Evolutionary conservation across 257 asterid genomes (phyloP).

Genomic region (Phtheirospermum japonicum): DNA sequence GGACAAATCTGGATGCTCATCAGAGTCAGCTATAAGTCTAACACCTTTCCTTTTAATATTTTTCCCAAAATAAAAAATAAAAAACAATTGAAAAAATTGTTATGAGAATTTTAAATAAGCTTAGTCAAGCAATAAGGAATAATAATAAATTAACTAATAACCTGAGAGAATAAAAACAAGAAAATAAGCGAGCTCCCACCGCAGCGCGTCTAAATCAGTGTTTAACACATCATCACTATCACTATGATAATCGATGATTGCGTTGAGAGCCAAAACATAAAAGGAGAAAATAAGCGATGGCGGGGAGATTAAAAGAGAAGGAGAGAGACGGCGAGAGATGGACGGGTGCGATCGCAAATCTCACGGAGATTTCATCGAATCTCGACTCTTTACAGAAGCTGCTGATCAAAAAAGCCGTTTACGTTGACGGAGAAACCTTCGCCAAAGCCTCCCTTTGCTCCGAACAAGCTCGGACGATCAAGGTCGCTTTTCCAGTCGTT

Average conservation of each 20-base stretch:
- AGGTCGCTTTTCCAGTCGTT: conserved; percentile 40
- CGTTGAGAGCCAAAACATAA: background rate
- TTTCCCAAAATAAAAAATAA: too few species aligned
- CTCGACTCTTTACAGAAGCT: conserved; percentile 79
- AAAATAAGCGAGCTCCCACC: background rate
- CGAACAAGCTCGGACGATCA: conserved; percentile 88
- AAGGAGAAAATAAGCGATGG: conserved; percentile 32
- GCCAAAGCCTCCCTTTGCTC: conserved; percentile 77
- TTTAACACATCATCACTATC: background rate
- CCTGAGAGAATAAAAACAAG: background rate
- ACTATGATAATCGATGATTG: background rate
- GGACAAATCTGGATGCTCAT: too few species aligned
- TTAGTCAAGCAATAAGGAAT: background rate
- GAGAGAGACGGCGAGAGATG: conserved; percentile 78
- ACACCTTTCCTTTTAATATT: too few species aligned
- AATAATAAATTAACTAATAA: background rate
- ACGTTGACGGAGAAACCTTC: conserved; percentile 86
- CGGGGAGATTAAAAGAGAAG: conserved; percentile 46
- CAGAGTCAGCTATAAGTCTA: too few species aligned
- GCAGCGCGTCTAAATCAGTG: background rate
- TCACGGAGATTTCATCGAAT: conserved; percentile 69
- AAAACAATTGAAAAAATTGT: too few species aligned
- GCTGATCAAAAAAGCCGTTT: conserved; percentile 72
- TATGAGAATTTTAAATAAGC: too few species aligned
- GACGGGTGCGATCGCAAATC: conserved; percentile 84